Evolutionary conservation across 2,329 filamentous ascomycete genomes (phyloP).

Genomic region (Rugonectria rugulosa): DNA sequence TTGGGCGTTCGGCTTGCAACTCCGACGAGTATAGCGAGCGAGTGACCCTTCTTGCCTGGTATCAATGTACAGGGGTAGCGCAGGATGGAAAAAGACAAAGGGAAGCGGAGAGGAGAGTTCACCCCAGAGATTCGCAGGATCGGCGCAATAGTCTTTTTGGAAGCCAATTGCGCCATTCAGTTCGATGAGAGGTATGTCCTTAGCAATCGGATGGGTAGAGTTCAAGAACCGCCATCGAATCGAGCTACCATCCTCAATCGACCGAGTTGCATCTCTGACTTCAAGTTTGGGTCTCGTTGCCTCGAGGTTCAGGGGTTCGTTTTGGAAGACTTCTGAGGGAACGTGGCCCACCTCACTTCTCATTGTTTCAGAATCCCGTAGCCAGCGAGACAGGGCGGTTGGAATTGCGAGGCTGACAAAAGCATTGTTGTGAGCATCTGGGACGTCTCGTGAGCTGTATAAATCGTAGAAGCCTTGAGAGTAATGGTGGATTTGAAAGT

Average conservation of each 20-base stretch:
- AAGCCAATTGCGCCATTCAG: conserved; percentile 81
- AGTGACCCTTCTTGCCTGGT: conserved; percentile 86
- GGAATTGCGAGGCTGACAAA: conserved; percentile 80
- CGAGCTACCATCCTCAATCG: conserved; percentile 42
- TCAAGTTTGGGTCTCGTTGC: conserved; percentile 52
- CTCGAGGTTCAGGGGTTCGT: conserved; percentile 53
- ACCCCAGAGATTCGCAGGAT: conserved; percentile 72
- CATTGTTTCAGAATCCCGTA: conserved; percentile 75
- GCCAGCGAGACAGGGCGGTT: conserved; percentile 79
- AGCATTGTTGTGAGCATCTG: conserved; percentile 74
- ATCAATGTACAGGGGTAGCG: conserved; percentile 91
- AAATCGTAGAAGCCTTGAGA: conserved; percentile 78
- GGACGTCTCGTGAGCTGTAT: conserved; percentile 69
- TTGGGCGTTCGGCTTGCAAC: conserved; percentile 88
- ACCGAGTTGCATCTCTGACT: conserved; percentile 57
- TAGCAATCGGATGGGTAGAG: conserved; percentile 59
- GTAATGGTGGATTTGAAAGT: conserved; percentile 72
- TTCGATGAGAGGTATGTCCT: conserved; percentile 68
- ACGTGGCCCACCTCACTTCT: conserved; percentile 72
- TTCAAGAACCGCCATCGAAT: conserved; percentile 76
- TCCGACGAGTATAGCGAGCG: conserved; percentile 88
- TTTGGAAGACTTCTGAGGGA: conserved; percentile 72
- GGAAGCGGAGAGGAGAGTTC: conserved; percentile 71
- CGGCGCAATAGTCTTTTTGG: conserved; percentile 74
- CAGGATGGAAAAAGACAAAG: conserved; percentile 87